phyloP scores from a whole-genome alignment of 2,329 filamentous ascomycete genomes.

The Aspergillus flavus region DNA sequence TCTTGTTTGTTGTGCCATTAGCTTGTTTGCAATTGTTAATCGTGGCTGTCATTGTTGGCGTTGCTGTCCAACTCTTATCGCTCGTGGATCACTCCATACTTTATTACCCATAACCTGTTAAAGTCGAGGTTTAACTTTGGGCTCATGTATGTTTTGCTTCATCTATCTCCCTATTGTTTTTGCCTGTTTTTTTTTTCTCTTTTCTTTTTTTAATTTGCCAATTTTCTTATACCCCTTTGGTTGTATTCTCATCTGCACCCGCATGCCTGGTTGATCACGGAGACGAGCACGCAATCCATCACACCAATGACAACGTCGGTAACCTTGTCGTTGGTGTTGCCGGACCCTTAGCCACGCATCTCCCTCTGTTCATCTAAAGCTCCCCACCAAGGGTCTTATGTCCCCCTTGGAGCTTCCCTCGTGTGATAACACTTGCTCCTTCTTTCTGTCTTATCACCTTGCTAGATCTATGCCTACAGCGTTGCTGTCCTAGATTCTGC shows the following conservation, averaged over 20 bases:
- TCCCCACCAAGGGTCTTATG: constrained; percentile 14
- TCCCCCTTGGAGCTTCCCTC: constrained; percentile 11
- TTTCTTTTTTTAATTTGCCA: constrained; percentile 6
- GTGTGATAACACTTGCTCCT: constrained; percentile 12
- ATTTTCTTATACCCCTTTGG: not conserved
- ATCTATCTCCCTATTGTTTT: not conserved
- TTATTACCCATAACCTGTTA: not conserved
- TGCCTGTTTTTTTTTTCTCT: constrained; percentile 4
- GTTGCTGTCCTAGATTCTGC: constrained; percentile 2
- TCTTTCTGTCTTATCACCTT: constrained; percentile 15
- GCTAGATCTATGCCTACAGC: constrained; percentile 12
- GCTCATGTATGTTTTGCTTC: not conserved
- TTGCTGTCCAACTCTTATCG: not conserved
- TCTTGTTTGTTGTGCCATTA: not conserved
- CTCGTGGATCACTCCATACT: not conserved
- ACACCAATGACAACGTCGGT: constrained; percentile 35
- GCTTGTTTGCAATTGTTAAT: not conserved
- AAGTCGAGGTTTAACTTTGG: not conserved
- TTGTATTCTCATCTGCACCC: not conserved
- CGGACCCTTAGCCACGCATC: constrained; percentile 21
- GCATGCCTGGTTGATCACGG: constrained; percentile 18
- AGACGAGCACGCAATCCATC: constrained; percentile 40
- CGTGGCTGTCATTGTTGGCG: not conserved
- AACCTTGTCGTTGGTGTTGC: constrained; percentile 22
- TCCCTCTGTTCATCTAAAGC: constrained; percentile 10